Evolutionary conservation across 768 basidiomycete genomes (phyloP), one percentile per base, ranked within the genome.

Genomic region (Suillus decipiens): DNA sequence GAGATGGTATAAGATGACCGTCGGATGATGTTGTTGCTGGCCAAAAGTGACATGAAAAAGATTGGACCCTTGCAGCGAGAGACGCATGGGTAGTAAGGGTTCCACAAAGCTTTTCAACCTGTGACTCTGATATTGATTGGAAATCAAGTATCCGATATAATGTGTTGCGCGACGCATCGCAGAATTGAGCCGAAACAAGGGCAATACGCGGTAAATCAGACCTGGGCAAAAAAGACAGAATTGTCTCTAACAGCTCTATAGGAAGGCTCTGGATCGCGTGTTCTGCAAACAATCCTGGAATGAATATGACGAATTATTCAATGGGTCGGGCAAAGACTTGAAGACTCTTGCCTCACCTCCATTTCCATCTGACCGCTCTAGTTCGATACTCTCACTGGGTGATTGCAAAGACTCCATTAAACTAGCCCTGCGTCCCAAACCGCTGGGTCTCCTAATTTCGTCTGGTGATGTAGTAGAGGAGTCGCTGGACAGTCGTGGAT

Each of bases 361-460:
- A 33, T 36, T 53, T 55, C 41, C 39, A 6, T 34, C 12, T 24
- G 63, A 9, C 59, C 58, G 28, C 22, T 33, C 33, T 36, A 48
- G 59, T 39, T 59, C 59, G 15, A 66, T 68, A 31, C 56, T 65
- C 51, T 60, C 62, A 2, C 64, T 2, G 4, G 71, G 39, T 36
- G 15, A 68, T 42, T 60, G 59, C 10, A 15, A 24, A 41, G 72
- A 70, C 53, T 58, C 69, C 31, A 75, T 43, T 19, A 70, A 56
- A 47, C 73, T 75, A 2, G 73, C 73, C 3, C 75, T 70, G 54
- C 75, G 66, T 36, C 73, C 73, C 19, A 75, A 43, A 36, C 73
- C 73, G 22, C 73, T 75, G 11, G 73, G 73, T 15, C 73, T 71
- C 39, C 73, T 72, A 42, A 75, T 75, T 63, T 75, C 73, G 2